These are phyloP conservation scores for Hanseniaspora meyeri DNA, from an alignment of 805 yeast species.

Conservation along the genomic window DNA sequence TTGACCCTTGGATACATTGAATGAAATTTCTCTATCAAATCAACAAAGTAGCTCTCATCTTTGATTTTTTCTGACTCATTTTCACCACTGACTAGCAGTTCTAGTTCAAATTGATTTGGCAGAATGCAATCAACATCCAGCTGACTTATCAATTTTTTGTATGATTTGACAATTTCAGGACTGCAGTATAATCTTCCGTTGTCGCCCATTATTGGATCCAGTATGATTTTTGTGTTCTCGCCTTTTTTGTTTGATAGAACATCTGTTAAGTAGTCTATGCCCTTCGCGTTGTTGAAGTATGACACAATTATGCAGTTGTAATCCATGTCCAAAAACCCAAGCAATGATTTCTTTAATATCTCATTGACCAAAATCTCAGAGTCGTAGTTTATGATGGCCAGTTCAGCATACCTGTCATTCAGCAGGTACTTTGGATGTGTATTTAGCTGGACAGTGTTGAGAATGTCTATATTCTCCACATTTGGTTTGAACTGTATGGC, in stretches of 20 bases:
- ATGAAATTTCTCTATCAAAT: conserved; percentile 34
- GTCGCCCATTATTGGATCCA: conserved; percentile 92
- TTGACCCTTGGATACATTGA: conserved; percentile 34
- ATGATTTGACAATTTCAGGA: conserved; percentile 40
- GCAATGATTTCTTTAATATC: conserved; percentile 43
- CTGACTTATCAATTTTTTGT: conserved; percentile 34
- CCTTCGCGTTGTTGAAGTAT: conserved; percentile 54
- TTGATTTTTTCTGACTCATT: conserved; percentile 24
- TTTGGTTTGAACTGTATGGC: conserved; percentile 55
- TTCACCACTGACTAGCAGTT: conserved; percentile 34
- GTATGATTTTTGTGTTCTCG: conserved; percentile 39
- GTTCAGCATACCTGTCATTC: neutral
- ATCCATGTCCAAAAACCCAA: conserved; percentile 32
- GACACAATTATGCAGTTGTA: conserved; percentile 71
- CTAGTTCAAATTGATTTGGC: conserved; percentile 69
- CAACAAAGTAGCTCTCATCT: conserved; percentile 27
- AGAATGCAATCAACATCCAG: conserved; percentile 42
- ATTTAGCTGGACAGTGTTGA: conserved; percentile 79
- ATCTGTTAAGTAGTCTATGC: conserved; percentile 38
- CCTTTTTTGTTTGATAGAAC: conserved; percentile 22
- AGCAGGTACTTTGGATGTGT: conserved; percentile 74
- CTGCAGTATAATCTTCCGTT: conserved; percentile 71
- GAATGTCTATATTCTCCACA: conserved; percentile 87
- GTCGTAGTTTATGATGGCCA: conserved; percentile 25
- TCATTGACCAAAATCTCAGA: conserved; percentile 35